phyloP scores from a whole-genome alignment of 176 grass and related monocot species.

The Phyllostachys edulis region DNA sequence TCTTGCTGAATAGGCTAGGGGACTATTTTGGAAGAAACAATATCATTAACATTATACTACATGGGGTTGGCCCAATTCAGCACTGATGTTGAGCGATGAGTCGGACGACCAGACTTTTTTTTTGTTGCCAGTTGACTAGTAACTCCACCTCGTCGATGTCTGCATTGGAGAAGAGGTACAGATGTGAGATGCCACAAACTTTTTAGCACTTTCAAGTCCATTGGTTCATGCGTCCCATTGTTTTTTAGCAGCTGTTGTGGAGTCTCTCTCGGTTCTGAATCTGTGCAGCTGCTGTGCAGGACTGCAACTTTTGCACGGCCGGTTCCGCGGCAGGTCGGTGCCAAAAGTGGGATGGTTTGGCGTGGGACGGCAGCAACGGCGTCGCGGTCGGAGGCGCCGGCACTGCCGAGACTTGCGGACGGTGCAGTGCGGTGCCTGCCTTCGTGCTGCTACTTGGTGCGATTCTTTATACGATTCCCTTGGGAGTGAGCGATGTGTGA shows the following conservation, averaged over 20 bases:
- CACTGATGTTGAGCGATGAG: neutral
- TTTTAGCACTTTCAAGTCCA: no score
- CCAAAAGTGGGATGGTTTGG: neutral
- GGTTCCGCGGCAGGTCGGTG: neutral
- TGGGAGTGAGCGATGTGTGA: neutral
- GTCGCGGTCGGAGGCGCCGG: neutral
- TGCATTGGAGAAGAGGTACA: slow-evolving; percentile 16
- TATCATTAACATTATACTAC: neutral
- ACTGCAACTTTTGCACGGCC: neutral
- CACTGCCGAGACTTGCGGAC: neutral
- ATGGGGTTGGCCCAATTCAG: neutral
- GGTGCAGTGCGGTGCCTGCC: neutral
- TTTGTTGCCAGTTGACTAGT: neutral
- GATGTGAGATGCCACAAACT: neutral
- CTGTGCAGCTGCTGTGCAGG: neutral
- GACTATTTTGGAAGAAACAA: neutral
- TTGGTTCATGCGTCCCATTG: neutral
- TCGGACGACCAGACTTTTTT: neutral
- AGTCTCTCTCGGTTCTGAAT: neutral
- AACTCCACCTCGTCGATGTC: neutral
- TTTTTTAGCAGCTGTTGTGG: neutral
- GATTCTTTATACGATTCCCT: neutral
- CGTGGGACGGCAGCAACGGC: neutral
- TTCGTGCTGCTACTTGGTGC: neutral
- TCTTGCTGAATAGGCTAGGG: neutral